Evolutionary conservation across 1,139 yeast species (phyloP).

Genomic region (Yueomyces sp.): DNA sequence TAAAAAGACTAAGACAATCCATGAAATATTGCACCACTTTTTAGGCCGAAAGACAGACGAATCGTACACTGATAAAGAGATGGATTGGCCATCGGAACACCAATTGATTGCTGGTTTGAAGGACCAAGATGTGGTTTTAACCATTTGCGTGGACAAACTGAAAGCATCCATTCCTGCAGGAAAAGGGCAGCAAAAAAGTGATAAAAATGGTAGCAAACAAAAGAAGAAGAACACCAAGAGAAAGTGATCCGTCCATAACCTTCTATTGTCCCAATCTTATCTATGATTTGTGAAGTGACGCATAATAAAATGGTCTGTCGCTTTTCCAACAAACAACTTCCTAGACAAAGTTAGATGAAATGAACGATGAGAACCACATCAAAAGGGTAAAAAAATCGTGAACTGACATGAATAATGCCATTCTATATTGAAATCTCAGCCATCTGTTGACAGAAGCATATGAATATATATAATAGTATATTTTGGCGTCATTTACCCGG

Average conservation of each 20-base stretch:
- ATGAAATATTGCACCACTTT: constrained; percentile 53
- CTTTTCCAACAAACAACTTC: too few relatives aligned
- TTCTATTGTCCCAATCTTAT: too few relatives aligned
- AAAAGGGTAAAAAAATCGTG: too few relatives aligned
- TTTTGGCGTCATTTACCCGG: too few relatives aligned
- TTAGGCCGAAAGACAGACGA: constrained; percentile 43
- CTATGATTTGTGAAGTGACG: too few relatives aligned
- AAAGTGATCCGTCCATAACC: neutral
- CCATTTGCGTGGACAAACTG: constrained; percentile 40
- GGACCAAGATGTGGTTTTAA: constrained; percentile 39
- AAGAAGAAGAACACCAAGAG: neutral
- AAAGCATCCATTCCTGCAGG: constrained; percentile 29
- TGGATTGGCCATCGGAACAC: constrained; percentile 64
- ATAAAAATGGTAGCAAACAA: neutral
- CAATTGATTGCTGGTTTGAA: constrained; percentile 45
- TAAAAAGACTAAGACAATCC: constrained; percentile 79
- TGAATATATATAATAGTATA: too few relatives aligned
- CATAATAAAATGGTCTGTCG: too few relatives aligned
- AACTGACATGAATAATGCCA: too few relatives aligned
- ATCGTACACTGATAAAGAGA: constrained; percentile 35
- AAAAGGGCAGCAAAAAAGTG: neutral
- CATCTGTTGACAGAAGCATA: too few relatives aligned
- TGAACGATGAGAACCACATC: too few relatives aligned
- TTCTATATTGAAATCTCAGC: too few relatives aligned
- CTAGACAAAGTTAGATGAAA: too few relatives aligned